Evolutionary conservation across 305 asterid genomes (phyloP), one percentile per base, ranked within the genome.

Genomic region (Coffea humblotiana): DNA sequence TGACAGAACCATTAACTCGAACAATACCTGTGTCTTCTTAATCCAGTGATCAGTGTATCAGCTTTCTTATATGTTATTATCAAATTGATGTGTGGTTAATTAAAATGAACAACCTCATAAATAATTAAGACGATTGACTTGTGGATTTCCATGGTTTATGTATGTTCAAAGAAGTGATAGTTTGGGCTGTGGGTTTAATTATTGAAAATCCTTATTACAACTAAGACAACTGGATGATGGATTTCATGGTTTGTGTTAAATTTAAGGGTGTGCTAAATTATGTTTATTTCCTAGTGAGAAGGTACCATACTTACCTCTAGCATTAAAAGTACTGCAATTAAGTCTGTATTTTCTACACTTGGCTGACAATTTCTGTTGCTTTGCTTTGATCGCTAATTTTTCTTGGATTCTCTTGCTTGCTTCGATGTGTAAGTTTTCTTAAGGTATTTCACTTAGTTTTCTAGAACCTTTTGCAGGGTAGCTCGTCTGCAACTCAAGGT

Each of bases 401-500:
- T 43, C 43, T 14, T 64, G 64, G 35, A 77, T 52, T n/a, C 48
- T 47, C 47, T 76, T 60, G 56, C 40, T 60, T 40, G 32, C 7
- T 60, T 43, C 27, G 19, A 3, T 8, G 21, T 63, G 32, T 56
- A 56, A 8, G 21, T 19, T 27, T 56, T 67, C 64, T 72, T 21
- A 40, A 48, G 25, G 67, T 43, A 21, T 61, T 47, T 81, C 71
- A 77, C 82, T 80, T 73, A 87, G 77, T 72, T 79, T 70, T 71
- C 71, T 66, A 80, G 74, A 61, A 84, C 68, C 47, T 82, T 84
- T 78, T 74, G 64, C 94, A 96, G 99, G 98, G 98, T 75, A 93
- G 92, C 86, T 98, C 97, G 78, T 91, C 98, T 77, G 94, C 98
- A 48, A 82, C 97, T 75, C 99, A 93, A 87, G 97, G 93, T 77